Evolutionary conservation across 148 eudicot genomes (phyloP), one percentile per base, ranked within the genome.

Genomic region (Heliosperma pusillum): DNA sequence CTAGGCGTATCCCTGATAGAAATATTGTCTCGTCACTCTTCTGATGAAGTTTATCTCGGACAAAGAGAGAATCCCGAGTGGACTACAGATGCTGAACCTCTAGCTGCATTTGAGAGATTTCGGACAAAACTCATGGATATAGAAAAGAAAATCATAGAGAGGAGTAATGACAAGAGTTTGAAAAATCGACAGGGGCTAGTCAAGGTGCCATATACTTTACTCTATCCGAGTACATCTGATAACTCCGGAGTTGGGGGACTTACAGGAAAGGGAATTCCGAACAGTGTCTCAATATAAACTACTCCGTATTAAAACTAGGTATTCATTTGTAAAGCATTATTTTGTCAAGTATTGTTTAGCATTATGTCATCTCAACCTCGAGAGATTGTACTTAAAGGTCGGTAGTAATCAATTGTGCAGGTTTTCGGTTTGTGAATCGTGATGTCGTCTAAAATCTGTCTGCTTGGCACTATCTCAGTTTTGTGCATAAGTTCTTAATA

Each of bases 41-140:
- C 87, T 2, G 96, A 90, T 27, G 96, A 88, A 80, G n/a, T 90
- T 36, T 90, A 90, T 81, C 89, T 90, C 21, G 96, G 96, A 3
- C 89, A 90, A 70, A 81, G 89, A 36, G 90, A 88, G 47, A 78
- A 63, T 7, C 79, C 83, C 1, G 80, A 88, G 70, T 88, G 96
- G 96, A 87, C 96, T 40, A 25, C 79, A 3, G 92, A 90, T 74
- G 44, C 56, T 20, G 79, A 78, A 21, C 79, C 91, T 17, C 69
- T 76, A 20, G 80, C 82, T 12, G 91, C 95, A 11, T 88, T 90
- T 19, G 63, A 85, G 77, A 78, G 78, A 53, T 90, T 90, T 69
- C 67, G 78, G 8, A 30, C 1, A 22, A 70, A 60, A 62, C 77
- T 90, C 42, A 9, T 69, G 3, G 87, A 78, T 1, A 84, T 88